Conservation (phyloP, 2,329 filamentous ascomycete species). For the Xylariaceae sp. region DNA sequence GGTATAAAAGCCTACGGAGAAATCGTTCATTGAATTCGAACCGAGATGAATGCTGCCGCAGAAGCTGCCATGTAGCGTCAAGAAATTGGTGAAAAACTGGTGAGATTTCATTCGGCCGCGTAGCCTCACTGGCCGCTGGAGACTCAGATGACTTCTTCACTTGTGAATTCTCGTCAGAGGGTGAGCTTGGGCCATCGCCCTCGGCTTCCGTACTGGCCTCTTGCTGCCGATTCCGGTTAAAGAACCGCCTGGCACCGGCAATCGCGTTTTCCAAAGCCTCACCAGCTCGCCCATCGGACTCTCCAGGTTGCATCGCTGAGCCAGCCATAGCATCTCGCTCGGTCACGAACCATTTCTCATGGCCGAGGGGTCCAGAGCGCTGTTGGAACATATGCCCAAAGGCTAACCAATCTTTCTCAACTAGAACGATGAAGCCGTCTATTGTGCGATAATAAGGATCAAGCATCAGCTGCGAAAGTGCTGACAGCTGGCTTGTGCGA, state of each 20-base stretch:
- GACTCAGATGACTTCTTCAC: constrained; percentile 44
- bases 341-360: constrained; percentile 91
- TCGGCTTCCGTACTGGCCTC: constrained; percentile 64
- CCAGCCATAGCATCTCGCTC: constrained; percentile 81
- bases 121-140: constrained; percentile 67
- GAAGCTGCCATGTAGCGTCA: constrained; percentile 89
- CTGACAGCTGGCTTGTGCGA: constrained; percentile 91
- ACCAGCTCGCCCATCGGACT: constrained; percentile 63
- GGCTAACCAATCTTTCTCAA: constrained; percentile 98
- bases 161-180: constrained; percentile 41
- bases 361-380: constrained; percentile 84
- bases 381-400: constrained; percentile 98
- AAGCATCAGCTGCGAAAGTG: constrained; percentile 88
- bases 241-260: constrained; percentile 85
- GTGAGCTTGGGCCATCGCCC: constrained; percentile 35
- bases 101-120: constrained; percentile 87
- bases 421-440: constrained; percentile 89
- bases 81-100: constrained; percentile 98
- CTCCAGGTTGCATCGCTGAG: constrained; percentile 65
- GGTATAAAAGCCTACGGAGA: constrained; percentile 85
- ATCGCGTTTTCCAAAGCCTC: constrained; percentile 88
- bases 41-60: constrained; percentile 82
- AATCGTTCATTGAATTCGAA: constrained; percentile 99
- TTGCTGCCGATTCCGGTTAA: constrained; percentile 77
- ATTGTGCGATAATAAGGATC: constrained; percentile 95